Evolutionary conservation across 2,329 filamentous ascomycete genomes (phyloP).

Genomic region (Akanthomyces dipterigenus): DNA sequence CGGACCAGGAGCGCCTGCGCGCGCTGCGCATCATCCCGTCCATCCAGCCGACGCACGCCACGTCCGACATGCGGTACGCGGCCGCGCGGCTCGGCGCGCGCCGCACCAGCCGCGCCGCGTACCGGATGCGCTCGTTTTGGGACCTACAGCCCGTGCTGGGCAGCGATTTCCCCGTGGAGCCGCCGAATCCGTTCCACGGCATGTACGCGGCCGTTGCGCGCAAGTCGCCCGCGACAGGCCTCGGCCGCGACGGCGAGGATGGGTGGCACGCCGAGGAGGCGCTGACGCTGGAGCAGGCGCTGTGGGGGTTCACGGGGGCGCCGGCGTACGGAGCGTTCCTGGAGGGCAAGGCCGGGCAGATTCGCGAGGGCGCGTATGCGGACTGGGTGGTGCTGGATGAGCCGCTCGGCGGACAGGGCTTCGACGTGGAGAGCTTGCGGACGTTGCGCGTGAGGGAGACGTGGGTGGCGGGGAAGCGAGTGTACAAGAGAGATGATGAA

Average conservation of each 20-base stretch:
- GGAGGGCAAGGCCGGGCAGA: constrained; percentile 52
- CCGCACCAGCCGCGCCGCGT: constrained; percentile 51
- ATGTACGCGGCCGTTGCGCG: constrained; percentile 62
- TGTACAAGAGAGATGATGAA: constrained; percentile 28
- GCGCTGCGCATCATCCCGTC: constrained; percentile 57
- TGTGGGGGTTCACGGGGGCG: constrained; percentile 55
- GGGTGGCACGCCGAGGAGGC: constrained; percentile 57
- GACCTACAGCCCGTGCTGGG: constrained; percentile 51
- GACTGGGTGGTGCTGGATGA: constrained; percentile 66
- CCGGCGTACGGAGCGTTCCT: constrained; percentile 54
- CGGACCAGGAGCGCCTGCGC: constrained; percentile 54
- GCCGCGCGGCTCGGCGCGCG: constrained; percentile 49
- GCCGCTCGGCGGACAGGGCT: constrained; percentile 37
- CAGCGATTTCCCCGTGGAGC: constrained; percentile 67
- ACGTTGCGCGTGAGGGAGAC: constrained; percentile 55
- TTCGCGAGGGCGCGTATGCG: constrained; percentile 54
- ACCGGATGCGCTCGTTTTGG: constrained; percentile 58
- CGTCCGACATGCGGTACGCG: constrained; percentile 64
- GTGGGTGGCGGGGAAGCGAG: constrained; percentile 55
- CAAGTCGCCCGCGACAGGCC: constrained; percentile 50
- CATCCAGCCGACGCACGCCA: constrained; percentile 66
- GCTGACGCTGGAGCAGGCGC: constrained; percentile 50
- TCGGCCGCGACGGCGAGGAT: constrained; percentile 37
- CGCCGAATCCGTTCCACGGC: constrained; percentile 59
- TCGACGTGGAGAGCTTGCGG: constrained; percentile 46